phyloP scores from a whole-genome alignment of 257 asterid genomes.

The Solanum paucissectum region DNA sequence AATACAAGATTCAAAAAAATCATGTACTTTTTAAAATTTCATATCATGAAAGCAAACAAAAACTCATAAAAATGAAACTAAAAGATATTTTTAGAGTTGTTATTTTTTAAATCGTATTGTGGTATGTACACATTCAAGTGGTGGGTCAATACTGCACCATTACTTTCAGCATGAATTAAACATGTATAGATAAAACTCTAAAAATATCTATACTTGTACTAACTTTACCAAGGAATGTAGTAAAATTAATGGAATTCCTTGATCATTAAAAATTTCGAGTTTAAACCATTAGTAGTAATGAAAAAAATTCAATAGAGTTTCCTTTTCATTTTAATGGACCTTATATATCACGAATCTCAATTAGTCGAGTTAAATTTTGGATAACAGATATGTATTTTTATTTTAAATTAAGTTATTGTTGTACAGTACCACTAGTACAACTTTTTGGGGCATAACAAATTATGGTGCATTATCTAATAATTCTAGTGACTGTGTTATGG shows the following conservation, averaged over 20 bases:
- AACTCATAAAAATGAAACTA: background rate
- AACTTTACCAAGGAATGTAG: background rate
- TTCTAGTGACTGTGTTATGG: background rate
- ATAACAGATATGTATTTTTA: background rate
- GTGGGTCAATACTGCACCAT: background rate
- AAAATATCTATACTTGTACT: background rate
- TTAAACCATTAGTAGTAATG: background rate
- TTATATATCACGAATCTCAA: background rate
- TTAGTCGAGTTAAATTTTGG: background rate
- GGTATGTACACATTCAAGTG: background rate
- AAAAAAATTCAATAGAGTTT: background rate
- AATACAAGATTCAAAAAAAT: background rate
- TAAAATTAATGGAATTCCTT: background rate
- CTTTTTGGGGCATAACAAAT: background rate
- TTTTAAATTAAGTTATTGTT: background rate
- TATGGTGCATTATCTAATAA: background rate
- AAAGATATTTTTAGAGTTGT: background rate
- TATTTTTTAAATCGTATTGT: background rate
- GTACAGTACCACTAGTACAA: background rate
- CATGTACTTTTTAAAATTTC: rapidly evolving
- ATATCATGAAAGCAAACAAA: background rate
- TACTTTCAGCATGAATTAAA: background rate
- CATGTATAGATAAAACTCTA: too few relatives aligned
- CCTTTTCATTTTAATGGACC: background rate
- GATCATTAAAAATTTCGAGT: background rate